phyloP scores from a whole-genome alignment of 192 early-diverging fungal genomes.

The Phlyctochytrium arcticum region DNA sequence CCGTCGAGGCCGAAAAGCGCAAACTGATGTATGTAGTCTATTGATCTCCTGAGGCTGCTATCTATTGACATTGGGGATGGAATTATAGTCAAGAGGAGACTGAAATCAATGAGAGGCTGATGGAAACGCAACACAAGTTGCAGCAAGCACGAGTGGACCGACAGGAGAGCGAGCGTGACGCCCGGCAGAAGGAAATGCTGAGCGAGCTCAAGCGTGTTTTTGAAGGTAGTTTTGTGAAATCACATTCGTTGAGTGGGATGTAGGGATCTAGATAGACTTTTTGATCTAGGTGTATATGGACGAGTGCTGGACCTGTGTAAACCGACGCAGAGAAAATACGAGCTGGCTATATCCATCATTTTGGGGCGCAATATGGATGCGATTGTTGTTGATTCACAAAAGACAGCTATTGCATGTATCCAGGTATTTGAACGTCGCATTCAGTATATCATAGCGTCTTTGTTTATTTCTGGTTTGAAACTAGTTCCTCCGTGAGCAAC shows the following conservation, averaged over 20 bases:
- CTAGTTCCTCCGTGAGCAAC: conserved; percentile 85
- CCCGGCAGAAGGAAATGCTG: conserved; percentile 71
- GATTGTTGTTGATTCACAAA: conserved; percentile 88
- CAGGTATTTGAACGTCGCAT: too few relatives aligned
- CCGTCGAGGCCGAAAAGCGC: conserved; percentile 60
- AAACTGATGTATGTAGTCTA: conserved; percentile 51
- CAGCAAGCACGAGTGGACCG: conserved; percentile 77
- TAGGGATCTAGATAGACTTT: background rate
- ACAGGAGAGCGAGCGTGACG: conserved; percentile 78
- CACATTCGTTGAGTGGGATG: conserved; percentile 2
- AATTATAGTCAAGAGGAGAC: conserved; percentile 56
- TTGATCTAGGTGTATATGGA: conserved; percentile 68
- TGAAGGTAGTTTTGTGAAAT: conserved; percentile 43
- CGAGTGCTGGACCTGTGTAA: conserved; percentile 84
- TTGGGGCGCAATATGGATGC: conserved; percentile 92
- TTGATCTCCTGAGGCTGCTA: conserved; percentile 9
- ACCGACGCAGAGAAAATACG: conserved; percentile 91
- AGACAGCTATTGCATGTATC: conserved; percentile 95
- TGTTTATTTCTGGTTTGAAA: too few relatives aligned
- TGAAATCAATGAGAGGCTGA: conserved; percentile 83
- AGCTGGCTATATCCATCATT: conserved; percentile 77
- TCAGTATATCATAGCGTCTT: too few relatives aligned
- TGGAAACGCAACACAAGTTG: conserved; percentile 69
- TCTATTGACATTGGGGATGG: background rate
- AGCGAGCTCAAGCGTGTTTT: conserved; percentile 79